phyloP scores from a whole-genome alignment of 2,329 filamentous ascomycete genomes.

The Monosporascus sp. region DNA sequence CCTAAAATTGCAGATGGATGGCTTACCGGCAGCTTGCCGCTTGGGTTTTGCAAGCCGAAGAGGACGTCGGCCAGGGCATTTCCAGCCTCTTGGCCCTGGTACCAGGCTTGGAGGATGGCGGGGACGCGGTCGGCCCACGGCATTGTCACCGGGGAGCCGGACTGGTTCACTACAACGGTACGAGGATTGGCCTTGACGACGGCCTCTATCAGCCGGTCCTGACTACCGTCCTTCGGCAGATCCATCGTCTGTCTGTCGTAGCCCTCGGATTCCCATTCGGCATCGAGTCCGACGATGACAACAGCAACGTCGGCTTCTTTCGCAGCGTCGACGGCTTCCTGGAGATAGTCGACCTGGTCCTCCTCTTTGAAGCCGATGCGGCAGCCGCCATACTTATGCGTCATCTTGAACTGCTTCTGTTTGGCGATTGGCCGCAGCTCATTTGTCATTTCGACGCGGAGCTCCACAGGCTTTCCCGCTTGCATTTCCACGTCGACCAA shows the following conservation, averaged over 20 bases:
- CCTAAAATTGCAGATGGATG: neutral
- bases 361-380: constrained; percentile 67
- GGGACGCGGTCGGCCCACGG: constrained; percentile 62
- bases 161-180: constrained; percentile 65
- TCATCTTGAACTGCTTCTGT: constrained; percentile 50
- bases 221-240: constrained; percentile 48
- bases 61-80: constrained; percentile 63
- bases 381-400: constrained; percentile 65
- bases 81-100: constrained; percentile 64
- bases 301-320: constrained; percentile 60
- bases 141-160: constrained; percentile 64
- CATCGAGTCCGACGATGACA: constrained; percentile 63
- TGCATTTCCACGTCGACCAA: constrained; percentile 55
- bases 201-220: constrained; percentile 59
- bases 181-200: constrained; percentile 57
- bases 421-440: constrained; percentile 58
- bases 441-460: constrained; percentile 61
- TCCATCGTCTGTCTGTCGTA: constrained; percentile 61
- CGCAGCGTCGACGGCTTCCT: constrained; percentile 59
- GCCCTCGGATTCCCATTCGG: constrained; percentile 71
- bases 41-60: constrained; percentile 58
- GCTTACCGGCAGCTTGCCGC: constrained; percentile 59
- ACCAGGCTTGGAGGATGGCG: constrained; percentile 66
- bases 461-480: constrained; percentile 52
- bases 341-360: constrained; percentile 55